Conservation (phyloP, 148 eudicot genomes). For the Rhododendron vialii region DNA sequence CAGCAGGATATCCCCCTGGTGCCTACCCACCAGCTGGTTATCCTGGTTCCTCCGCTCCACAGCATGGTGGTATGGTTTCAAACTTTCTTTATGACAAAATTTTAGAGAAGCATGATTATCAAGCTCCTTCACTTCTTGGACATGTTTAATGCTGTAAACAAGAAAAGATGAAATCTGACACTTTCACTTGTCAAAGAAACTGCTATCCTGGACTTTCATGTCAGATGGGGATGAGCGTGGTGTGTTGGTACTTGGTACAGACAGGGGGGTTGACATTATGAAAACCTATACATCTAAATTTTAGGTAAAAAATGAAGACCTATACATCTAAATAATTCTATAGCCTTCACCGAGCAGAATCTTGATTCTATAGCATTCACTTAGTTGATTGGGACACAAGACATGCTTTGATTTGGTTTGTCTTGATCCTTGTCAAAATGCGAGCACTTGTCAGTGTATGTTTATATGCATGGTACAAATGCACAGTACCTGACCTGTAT, state of each 20-base stretch:
- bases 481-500: not conserved
- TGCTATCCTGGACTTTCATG: not conserved
- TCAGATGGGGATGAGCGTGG: not conserved
- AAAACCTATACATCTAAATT: not conserved
- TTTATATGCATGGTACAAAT: too few relatives aligned
- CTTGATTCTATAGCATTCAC: not conserved
- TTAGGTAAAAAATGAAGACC: not conserved
- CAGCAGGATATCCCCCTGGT: constrained; percentile 31
- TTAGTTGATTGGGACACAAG: not conserved
- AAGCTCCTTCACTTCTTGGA: not conserved
- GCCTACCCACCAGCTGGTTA: constrained; percentile 37
- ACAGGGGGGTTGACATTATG: not conserved
- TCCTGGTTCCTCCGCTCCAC: constrained; percentile 30
- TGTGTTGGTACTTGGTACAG: not conserved
- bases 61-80: constrained; percentile 36
- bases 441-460: not conserved
- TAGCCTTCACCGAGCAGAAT: not conserved
- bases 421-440: not conserved
- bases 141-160: not conserved
- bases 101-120: not conserved
- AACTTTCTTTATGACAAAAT: not conserved
- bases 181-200: not conserved
- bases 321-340: not conserved
- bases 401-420: not conserved
- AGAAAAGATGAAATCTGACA: not conserved